A percentile compares a stretch with the other conserved stretches of the same genome.
phyloP scores from a whole-genome alignment of 768 basidiomycete genomes.

The Lyophyllum shimeji region DNA sequence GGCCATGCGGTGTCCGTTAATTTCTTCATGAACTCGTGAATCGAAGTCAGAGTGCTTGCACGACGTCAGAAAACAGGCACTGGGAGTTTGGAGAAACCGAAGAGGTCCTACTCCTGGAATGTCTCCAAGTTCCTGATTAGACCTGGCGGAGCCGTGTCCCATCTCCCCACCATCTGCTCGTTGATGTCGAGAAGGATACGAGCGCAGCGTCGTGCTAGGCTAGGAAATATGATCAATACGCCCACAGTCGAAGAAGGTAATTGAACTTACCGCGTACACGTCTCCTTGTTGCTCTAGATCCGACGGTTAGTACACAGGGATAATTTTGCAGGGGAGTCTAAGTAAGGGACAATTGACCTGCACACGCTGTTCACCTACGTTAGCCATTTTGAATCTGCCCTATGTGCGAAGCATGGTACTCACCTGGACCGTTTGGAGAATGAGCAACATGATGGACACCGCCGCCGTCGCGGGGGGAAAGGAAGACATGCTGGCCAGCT shows the following conservation, averaged over 20 bases:
- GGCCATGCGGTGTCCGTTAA: constrained; percentile 41
- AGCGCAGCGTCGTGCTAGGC: constrained; percentile 37
- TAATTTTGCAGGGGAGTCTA: neutral
- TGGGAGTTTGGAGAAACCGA: neutral
- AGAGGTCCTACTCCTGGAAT: constrained; percentile 36
- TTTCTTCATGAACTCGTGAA: constrained; percentile 38
- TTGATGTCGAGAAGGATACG: constrained; percentile 42
- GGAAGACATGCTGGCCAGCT: constrained; percentile 23
- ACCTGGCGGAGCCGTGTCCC: constrained; percentile 40
- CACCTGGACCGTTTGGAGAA: constrained; percentile 47
- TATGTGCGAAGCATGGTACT: neutral
- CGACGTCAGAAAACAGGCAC: neutral
- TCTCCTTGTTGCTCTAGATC: constrained; percentile 34
- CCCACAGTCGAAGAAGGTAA: neutral
- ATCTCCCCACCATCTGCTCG: constrained; percentile 43
- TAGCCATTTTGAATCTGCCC: neutral
- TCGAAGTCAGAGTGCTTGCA: constrained; percentile 34
- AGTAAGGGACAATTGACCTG: constrained; percentile 15
- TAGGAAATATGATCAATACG: neutral
- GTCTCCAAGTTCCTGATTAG: constrained; percentile 38
- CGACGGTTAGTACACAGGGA: constrained; percentile 18
- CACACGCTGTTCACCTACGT: constrained; percentile 10
- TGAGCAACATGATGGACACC: constrained; percentile 37
- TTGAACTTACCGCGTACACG: constrained; percentile 29
- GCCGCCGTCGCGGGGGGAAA: constrained; percentile 46